phyloP scores from a whole-genome alignment of 345 rosid genomes.

The Populus ilicifolia region DNA sequence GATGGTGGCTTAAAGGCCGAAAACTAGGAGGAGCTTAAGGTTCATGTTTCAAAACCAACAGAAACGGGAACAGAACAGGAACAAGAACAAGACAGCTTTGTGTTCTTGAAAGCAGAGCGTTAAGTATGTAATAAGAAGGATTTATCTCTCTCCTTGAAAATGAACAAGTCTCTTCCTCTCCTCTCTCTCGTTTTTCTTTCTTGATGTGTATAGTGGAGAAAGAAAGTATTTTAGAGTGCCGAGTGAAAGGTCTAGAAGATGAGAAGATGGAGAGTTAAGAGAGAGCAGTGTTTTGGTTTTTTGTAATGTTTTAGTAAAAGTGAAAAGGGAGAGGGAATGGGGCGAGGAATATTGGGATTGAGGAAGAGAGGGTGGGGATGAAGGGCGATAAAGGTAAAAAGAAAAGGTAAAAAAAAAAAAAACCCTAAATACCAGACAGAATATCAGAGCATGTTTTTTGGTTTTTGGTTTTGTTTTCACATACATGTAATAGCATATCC shows the following conservation, averaged over 20 bases:
- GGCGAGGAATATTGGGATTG: constrained; percentile 1
- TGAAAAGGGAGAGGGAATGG: neutral
- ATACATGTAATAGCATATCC: neutral
- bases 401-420: neutral
- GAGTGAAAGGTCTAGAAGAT: neutral
- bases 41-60: neutral
- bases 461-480: constrained; percentile 23
- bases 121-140: no score
- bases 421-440: constrained; percentile 48
- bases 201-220: neutral
- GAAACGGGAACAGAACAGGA: no score
- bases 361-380: neutral
- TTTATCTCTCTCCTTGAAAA: neutral
- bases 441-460: constrained; percentile 31
- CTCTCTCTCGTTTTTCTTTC: no score
- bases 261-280: neutral
- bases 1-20: neutral
- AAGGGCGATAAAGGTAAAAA: neutral
- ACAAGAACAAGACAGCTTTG: neutral
- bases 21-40: neutral
- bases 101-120: neutral
- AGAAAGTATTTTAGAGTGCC: neutral
- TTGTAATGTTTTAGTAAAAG: neutral
- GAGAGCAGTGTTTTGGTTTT: neutral
- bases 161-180: no score